phyloP scores from a whole-genome alignment of 768 basidiomycete species.

The Nevesoporus exiguus region DNA sequence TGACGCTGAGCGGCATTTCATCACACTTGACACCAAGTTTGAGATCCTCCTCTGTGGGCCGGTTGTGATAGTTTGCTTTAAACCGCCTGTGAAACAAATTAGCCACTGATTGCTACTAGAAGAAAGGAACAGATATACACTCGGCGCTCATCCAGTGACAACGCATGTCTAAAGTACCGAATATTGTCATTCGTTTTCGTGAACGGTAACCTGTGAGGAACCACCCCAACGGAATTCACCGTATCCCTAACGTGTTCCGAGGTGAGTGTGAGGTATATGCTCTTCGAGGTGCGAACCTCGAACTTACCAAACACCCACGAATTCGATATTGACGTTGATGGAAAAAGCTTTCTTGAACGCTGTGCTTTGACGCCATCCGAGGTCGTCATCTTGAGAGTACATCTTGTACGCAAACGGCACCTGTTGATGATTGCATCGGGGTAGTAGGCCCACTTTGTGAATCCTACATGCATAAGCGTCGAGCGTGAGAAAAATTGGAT shows the following conservation, averaged over 20 bases:
- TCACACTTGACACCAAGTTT: constrained; percentile 47
- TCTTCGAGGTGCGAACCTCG: no score
- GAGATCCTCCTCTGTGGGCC: constrained; percentile 39
- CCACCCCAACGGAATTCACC: constrained; percentile 63
- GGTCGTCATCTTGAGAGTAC: constrained; percentile 56
- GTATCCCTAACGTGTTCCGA: constrained; percentile 53
- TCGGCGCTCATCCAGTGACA: constrained; percentile 67
- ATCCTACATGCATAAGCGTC: constrained; percentile 37
- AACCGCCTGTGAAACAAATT: constrained; percentile 25
- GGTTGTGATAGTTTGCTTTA: constrained; percentile 36
- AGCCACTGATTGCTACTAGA: neutral
- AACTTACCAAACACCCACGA: constrained; percentile 70
- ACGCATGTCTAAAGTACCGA: constrained; percentile 64
- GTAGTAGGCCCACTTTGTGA: constrained; percentile 70
- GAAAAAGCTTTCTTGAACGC: constrained; percentile 75
- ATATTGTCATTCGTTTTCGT: constrained; percentile 59
- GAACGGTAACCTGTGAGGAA: constrained; percentile 64
- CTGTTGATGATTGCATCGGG: constrained; percentile 67
- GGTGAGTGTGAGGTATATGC: no score
- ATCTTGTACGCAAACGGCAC: constrained; percentile 70
- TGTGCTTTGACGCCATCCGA: constrained; percentile 60
- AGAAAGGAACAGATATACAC: constrained; percentile 34
- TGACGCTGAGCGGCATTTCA: constrained; percentile 41
- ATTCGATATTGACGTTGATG: constrained; percentile 69
- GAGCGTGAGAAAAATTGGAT: neutral